phyloP scores from a whole-genome alignment of 768 basidiomycete genomes.

The Pisolithus sp. region DNA sequence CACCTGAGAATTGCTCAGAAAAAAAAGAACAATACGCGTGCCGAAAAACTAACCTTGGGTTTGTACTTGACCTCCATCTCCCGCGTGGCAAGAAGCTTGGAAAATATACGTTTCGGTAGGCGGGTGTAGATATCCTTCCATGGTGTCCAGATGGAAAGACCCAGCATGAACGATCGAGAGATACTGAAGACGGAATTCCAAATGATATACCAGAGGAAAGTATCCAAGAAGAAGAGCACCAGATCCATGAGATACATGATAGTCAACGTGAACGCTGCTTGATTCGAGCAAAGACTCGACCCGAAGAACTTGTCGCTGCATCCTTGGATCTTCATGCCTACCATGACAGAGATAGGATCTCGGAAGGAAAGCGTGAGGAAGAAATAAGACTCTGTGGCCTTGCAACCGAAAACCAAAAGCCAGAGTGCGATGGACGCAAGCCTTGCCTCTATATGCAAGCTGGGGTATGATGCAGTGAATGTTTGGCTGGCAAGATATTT shows the following conservation, averaged over 20 bases:
- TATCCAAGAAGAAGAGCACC: conserved; percentile 96
- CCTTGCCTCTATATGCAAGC: conserved; percentile 57
- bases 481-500: conserved; percentile 99
- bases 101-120: conserved; percentile 93
- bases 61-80: conserved; percentile 99
- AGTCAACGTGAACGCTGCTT: conserved; percentile 89
- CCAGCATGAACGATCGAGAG: conserved; percentile 80
- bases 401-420: conserved; percentile 93
- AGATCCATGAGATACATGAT: conserved; percentile 99
- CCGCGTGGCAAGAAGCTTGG: conserved; percentile 86
- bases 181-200: conserved; percentile 97
- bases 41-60: conserved; percentile 71
- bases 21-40: neutral
- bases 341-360: conserved; percentile 92
- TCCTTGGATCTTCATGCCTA: conserved; percentile 89
- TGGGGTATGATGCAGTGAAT: conserved; percentile 93
- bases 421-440: conserved; percentile 77
- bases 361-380: conserved; percentile 94
- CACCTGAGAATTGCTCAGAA: conserved; percentile 47
- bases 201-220: conserved; percentile 99
- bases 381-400: conserved; percentile 96
- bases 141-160: conserved; percentile 97
- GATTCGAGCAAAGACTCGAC: conserved; percentile 76
- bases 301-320: conserved; percentile 88
- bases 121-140: conserved; percentile 98